A percentile compares a stretch with the other conserved stretches of the same genome.
Evolutionary conservation across 352 stramenopile genomes (phyloP).

Genomic region (Lagenidium sp.): DNA sequence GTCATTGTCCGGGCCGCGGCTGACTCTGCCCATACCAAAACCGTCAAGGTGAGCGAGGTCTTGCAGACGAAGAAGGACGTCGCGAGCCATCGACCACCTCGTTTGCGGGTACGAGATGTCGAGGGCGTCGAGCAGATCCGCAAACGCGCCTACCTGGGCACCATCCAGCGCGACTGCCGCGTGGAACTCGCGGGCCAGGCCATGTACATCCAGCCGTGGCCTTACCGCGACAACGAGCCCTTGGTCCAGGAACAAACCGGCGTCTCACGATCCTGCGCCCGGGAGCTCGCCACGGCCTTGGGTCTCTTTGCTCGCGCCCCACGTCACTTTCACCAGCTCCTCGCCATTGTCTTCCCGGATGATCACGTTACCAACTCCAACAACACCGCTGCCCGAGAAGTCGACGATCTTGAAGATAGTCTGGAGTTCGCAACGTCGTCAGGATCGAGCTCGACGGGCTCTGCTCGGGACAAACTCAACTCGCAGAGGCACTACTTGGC

Average conservation of each 20-base stretch:
- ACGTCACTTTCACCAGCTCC: slow-evolving; percentile 42
- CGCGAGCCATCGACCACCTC: slow-evolving; percentile 15
- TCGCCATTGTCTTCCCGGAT: slow-evolving; percentile 65
- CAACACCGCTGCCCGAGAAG: too few species aligned
- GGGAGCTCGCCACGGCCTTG: slow-evolving; percentile 40
- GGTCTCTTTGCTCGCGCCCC: slow-evolving; percentile 31
- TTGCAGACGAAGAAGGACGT: background rate
- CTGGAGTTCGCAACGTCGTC: too few species aligned
- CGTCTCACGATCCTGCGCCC: slow-evolving; percentile 41
- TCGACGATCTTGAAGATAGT: too few species aligned
- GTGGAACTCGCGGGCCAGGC: slow-evolving; percentile 37
- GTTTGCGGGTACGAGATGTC: slow-evolving; percentile 25
- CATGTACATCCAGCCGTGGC: slow-evolving; percentile 74
- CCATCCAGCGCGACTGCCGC: slow-evolving; percentile 20
- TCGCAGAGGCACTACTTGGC: slow-evolving; percentile 57
- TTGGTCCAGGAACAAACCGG: slow-evolving; percentile 37
- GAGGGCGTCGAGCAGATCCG: slow-evolving; percentile 47
- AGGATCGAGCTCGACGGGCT: too few species aligned
- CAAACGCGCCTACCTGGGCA: slow-evolving; percentile 52
- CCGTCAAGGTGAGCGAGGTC: slow-evolving; percentile 9
- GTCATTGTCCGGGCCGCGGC: too few species aligned
- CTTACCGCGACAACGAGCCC: slow-evolving; percentile 51
- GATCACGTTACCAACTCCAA: too few species aligned
- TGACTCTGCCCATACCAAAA: too few species aligned
- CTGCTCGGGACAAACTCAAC: slow-evolving; percentile 24